Evolutionary conservation across 2,329 filamentous ascomycete genomes (phyloP).

Genomic region (Elsinoe necatrix): DNA sequence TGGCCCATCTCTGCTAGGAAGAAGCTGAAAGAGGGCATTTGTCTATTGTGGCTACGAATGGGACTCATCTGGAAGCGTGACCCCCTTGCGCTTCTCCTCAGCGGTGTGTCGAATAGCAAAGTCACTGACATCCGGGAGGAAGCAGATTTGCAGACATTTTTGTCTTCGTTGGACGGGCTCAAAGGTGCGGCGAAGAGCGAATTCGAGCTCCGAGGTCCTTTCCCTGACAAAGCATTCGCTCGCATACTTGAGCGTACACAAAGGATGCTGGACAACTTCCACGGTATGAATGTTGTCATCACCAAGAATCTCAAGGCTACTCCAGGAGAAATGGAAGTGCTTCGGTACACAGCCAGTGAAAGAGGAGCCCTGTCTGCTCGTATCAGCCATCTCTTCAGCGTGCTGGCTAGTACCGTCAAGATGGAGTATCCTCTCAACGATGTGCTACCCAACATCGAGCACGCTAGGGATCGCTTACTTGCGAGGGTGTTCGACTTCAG

Average conservation of each 20-base stretch:
- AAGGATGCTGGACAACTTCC: slow-evolving; percentile 83
- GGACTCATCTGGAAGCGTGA: slow-evolving; percentile 94
- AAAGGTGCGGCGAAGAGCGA: slow-evolving; percentile 68
- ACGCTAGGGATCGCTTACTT: slow-evolving; percentile 71
- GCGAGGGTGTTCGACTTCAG: slow-evolving; percentile 84
- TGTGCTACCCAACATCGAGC: slow-evolving; percentile 72
- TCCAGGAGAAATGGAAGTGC: slow-evolving; percentile 69
- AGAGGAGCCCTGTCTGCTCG: slow-evolving; percentile 73
- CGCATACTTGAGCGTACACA: slow-evolving; percentile 72
- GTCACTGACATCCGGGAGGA: slow-evolving; percentile 90
- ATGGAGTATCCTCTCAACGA: slow-evolving; percentile 89
- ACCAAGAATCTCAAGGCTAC: slow-evolving; percentile 68
- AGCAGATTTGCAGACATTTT: slow-evolving; percentile 72
- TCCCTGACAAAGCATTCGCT: slow-evolving; percentile 64
- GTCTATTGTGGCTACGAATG: slow-evolving; percentile 89
- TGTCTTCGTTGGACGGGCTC: slow-evolving; percentile 63
- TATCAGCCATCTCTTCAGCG: slow-evolving; percentile 78
- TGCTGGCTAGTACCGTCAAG: slow-evolving; percentile 87
- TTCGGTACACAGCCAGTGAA: slow-evolving; percentile 72
- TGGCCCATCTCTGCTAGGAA: slow-evolving; percentile 88
- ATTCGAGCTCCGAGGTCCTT: slow-evolving; percentile 80
- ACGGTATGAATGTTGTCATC: slow-evolving; percentile 91
- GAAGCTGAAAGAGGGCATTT: slow-evolving; percentile 83
- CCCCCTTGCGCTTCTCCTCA: slow-evolving; percentile 62
- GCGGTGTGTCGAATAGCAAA: slow-evolving; percentile 31